phyloP scores from a whole-genome alignment of 1,284 basidiomycete species.

The Phylloporus sp. region DNA sequence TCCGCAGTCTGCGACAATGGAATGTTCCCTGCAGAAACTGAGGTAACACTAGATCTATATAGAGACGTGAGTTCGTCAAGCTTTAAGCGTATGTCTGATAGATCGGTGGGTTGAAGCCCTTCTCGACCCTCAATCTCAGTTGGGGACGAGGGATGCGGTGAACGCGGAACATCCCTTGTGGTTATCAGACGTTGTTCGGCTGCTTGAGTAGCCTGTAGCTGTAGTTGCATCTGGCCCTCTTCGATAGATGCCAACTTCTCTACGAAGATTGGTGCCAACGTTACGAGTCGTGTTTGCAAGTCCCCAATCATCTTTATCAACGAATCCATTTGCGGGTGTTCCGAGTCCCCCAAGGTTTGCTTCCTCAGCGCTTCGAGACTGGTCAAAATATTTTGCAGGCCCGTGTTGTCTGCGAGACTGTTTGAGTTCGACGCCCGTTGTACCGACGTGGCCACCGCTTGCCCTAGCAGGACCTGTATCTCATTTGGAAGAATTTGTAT shows the following conservation, averaged over 20 bases:
- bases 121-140: slow-evolving; percentile 1
- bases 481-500: slow-evolving; percentile 36
- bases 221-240: slow-evolving; percentile 24
- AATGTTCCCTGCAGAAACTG: slow-evolving; percentile 4
- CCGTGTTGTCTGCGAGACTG: background rate
- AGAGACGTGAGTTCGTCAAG: slow-evolving; percentile 33
- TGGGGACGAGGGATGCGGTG: slow-evolving; percentile 3
- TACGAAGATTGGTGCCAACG: slow-evolving; percentile 27
- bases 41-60: slow-evolving; percentile 17
- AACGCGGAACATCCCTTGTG: slow-evolving; percentile 9
- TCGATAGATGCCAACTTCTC: slow-evolving; percentile 34
- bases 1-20: slow-evolving; percentile 9
- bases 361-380: slow-evolving; percentile 28
- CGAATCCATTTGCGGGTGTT: slow-evolving; percentile 19
- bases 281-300: slow-evolving; percentile 26
- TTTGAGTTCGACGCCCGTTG: slow-evolving; percentile 5
- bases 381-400: slow-evolving; percentile 24
- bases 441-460: slow-evolving; percentile 7
- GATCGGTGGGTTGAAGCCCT: slow-evolving; percentile 4
- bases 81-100: slow-evolving; percentile 33
- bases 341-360: slow-evolving; percentile 19
- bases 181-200: slow-evolving; percentile 1
- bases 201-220: slow-evolving; percentile 13
- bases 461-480: slow-evolving; percentile 24
- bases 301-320: slow-evolving; percentile 30